Percentiles rank a stretch among this genome's conserved stretches.
These are phyloP conservation scores for Betula pendula DNA, from an alignment of 306 rosid genomes.

Conservation along the genomic window DNA sequence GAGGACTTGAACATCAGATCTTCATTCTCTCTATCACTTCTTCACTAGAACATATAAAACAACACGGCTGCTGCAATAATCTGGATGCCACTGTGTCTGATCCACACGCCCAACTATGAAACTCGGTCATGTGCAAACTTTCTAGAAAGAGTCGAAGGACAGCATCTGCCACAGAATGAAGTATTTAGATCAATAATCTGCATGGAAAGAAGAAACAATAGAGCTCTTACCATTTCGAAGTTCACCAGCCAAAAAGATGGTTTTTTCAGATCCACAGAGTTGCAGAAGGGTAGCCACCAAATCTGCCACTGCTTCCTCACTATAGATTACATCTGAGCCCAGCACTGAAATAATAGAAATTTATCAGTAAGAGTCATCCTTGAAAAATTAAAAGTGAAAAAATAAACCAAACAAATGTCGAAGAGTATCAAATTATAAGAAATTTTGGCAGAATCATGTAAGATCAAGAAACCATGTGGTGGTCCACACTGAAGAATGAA, in stretches of 20 bases:
- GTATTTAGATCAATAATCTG: constrained; percentile 16
- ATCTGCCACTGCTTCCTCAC: constrained; percentile 72
- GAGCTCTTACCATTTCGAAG: constrained; percentile 63
- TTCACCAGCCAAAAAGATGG: constrained; percentile 77
- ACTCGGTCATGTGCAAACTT: constrained; percentile 60
- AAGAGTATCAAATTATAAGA: neutral
- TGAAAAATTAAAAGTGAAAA: neutral
- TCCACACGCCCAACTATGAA: constrained; percentile 74
- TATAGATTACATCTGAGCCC: constrained; percentile 84
- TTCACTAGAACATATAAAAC: constrained; percentile 68
- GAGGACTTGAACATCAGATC: neutral
- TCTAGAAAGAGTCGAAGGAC: constrained; percentile 73
- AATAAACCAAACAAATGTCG: neutral
- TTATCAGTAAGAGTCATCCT: neutral
- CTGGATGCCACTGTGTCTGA: constrained; percentile 78
- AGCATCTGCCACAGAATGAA: constrained; percentile 57
- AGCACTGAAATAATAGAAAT: constrained; percentile 46
- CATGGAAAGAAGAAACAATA: neutral
- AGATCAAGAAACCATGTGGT: neutral
- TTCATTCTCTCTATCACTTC: constrained; percentile 38
- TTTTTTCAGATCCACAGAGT: constrained; percentile 69
- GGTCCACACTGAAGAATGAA: neutral
- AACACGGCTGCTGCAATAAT: constrained; percentile 67
- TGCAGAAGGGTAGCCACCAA: constrained; percentile 62
- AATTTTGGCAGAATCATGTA: no score